phyloP scores from a whole-genome alignment of 257 asterid species.

The Marsdenia floribunda region DNA sequence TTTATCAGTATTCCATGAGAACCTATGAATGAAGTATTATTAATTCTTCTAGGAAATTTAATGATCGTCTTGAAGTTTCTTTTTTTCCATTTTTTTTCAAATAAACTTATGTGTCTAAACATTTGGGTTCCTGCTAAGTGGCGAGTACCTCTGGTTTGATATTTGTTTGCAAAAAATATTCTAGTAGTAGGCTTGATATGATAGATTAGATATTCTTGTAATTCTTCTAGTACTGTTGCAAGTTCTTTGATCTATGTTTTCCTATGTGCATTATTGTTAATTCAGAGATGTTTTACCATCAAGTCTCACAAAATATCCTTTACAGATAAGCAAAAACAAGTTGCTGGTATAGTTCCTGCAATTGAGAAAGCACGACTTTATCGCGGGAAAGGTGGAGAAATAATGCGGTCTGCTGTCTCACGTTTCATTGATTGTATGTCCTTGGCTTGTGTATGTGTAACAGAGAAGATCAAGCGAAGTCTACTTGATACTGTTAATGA shows the following conservation, averaged over 20 bases:
- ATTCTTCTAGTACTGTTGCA: not conserved
- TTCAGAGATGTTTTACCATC: not conserved
- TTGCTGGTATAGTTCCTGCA: constrained; percentile 80
- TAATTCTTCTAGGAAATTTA: not conserved
- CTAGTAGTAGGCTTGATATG: not conserved
- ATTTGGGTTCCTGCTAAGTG: not conserved
- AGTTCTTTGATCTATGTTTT: not conserved
- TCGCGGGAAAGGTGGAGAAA: constrained; percentile 99
- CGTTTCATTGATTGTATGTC: constrained; percentile 87
- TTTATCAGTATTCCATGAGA: not conserved
- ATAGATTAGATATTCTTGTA: not conserved
- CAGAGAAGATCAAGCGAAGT: constrained; percentile 59
- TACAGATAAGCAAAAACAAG: constrained; percentile 63
- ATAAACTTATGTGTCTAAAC: not conserved
- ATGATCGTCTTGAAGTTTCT: not conserved
- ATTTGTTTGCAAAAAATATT: not conserved
- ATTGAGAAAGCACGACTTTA: constrained; percentile 96
- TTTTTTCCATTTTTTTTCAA: not conserved
- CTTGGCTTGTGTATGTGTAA: constrained; percentile 46
- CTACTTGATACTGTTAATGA: constrained; percentile 81
- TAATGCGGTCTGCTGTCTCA: constrained; percentile 95
- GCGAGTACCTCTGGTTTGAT: not conserved
- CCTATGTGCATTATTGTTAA: not conserved
- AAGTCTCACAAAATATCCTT: constrained; percentile 9
- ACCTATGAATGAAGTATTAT: not conserved